Evolutionary conservation across 805 yeast species (phyloP).

Genomic region (Kodamaea laetipori): DNA sequence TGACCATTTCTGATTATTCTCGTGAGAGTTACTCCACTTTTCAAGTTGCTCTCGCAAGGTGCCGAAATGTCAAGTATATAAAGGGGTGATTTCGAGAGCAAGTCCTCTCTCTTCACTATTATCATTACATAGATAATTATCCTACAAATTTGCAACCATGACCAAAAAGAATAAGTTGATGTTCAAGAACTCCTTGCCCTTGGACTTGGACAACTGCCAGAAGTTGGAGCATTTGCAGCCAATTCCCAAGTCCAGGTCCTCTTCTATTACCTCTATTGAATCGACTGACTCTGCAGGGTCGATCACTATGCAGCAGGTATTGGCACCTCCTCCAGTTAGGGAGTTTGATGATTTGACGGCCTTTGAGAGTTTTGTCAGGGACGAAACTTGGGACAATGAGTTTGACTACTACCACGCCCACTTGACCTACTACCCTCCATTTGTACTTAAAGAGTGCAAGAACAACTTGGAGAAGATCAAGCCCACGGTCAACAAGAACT

Average conservation of each 20-base stretch:
- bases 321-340: constrained; percentile 43
- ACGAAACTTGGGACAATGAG: constrained; percentile 77
- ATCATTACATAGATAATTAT: background rate
- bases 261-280: constrained; percentile 43
- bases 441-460: constrained; percentile 64
- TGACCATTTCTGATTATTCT: too few relatives aligned
- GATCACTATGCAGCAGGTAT: constrained; percentile 24
- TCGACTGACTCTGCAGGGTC: constrained; percentile 32
- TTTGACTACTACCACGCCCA: constrained; percentile 69
- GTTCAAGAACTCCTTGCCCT: constrained; percentile 22
- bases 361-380: constrained; percentile 65
- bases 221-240: constrained; percentile 40
- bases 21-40: constrained; percentile 1
- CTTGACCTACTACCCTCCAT: constrained; percentile 71
- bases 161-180: constrained; percentile 26
- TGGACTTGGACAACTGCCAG: constrained; percentile 43
- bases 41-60: background rate
- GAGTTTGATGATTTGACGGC: constrained; percentile 63
- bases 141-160: constrained; percentile 4
- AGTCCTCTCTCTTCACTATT: background rate
- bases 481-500: constrained; percentile 70
- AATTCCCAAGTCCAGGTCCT: constrained; percentile 39
- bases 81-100: background rate
- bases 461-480: constrained; percentile 71
- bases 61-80: background rate